Evolutionary conservation across 2,329 filamentous ascomycete species (phyloP), one percentile per base, ranked within the genome.

Genomic region (Lecanoromycetidae sp.): DNA sequence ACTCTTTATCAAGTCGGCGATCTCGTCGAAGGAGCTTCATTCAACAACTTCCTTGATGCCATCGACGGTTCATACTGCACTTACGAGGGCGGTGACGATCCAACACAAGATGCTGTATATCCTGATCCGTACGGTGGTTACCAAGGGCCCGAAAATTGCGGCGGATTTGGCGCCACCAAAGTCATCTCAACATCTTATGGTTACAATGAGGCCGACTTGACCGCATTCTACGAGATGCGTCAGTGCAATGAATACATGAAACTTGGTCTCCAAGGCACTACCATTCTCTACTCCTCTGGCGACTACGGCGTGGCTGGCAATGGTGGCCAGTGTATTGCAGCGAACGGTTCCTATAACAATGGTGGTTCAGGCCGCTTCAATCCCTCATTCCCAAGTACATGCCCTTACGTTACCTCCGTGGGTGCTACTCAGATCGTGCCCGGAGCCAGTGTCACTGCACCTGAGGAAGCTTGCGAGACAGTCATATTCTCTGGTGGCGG

Each of bases 1-100:
- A 68, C 68, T 25, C 58, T 76, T 19, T 74, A 70, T 57, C 69
- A 72, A 55, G 67, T 68, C 0, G 71, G 74, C 45, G 71, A 74
- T 57, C 60, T 63, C n/a, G 45, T 51, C 17, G 40, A 54, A 38
- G 50, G 52, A 7, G 52, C 52, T 9, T 54, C 52, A n/a, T 54
- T 71, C 27, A 68, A 68, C 59, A 71, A 65, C 44, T 71, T 72
- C 57, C 58, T 71, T 20, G 67, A 71, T 52, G 67, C 68, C 5
- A 63, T 71, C 32, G 69, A 71, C 51, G 69, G 67, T 5, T 70
- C 66, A 10, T 72, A 72, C 56, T 72, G 71, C 58, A 63, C 58
- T n/a, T 65, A 54, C 56, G 25, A 58, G 50, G 26, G 63, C 49
- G 45, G 61, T 56, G 61, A 62, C n/a, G 61, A 66, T 46, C 59